Conservation (phyloP, 2,329 filamentous ascomycete genomes). For the Cyclaneusma minus region DNA sequence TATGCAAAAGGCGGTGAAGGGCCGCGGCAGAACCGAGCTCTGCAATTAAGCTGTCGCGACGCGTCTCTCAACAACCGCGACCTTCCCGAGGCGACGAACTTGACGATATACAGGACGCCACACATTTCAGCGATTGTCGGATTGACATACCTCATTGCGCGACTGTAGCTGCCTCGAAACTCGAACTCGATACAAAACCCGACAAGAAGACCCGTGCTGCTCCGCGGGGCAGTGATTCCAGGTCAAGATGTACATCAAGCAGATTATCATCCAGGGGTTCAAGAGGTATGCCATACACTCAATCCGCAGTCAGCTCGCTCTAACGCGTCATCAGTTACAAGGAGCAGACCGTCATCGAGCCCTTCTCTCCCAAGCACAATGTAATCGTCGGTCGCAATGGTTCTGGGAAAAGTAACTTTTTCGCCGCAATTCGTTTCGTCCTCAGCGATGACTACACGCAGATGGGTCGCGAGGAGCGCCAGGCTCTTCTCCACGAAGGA, state of each 20-base stretch:
- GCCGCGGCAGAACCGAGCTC: no score
- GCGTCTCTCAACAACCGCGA: no score
- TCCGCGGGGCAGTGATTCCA: no score
- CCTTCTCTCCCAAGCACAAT: conserved; percentile 94
- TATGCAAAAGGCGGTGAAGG: no score
- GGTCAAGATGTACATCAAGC: conserved; percentile 98
- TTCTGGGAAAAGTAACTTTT: conserved; percentile 99
- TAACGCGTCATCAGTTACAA: conserved; percentile 59
- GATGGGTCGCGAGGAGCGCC: conserved; percentile 89
- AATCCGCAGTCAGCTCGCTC: conserved; percentile 5
- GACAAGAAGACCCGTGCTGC: no score
- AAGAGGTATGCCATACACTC: conserved; percentile 54
- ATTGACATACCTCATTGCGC: no score
- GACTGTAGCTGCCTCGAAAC: no score
- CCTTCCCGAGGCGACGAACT: no score
- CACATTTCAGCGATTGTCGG: no score
- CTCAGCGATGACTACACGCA: conserved; percentile 95
- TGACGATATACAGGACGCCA: no score
- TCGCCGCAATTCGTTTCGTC: conserved; percentile 95
- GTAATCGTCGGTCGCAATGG: conserved; percentile 98
- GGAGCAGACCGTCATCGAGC: conserved; percentile 96
- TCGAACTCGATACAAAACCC: no score
- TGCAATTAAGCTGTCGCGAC: no score
- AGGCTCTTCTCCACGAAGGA: conserved; percentile 92
- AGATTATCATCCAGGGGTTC: conserved; percentile 99